Evolutionary conservation across 345 rosid genomes (phyloP), one percentile per base, ranked within the genome.

Genomic region (Salix caprea): DNA sequence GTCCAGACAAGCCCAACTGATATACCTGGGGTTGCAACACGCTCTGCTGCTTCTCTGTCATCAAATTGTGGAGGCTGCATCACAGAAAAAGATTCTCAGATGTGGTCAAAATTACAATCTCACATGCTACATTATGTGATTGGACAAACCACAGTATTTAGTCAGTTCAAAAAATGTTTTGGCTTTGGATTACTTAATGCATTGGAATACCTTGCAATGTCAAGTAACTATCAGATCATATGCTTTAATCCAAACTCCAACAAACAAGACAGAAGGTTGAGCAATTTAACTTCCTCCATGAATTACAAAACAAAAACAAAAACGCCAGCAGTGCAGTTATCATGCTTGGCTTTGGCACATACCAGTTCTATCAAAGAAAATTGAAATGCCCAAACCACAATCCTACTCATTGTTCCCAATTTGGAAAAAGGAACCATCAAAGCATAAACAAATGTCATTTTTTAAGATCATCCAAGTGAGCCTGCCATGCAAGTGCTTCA

Each of bases 1-100:
- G 99, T 96, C 99, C 99, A 96, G 42, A 96, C 99, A 70, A 96
- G 97, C 76, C 99, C 99, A 71, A 96, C 97, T 4, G 97, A 91
- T 74, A 89, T 88, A 46, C 99, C 99, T 36, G 99, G 98, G 82
- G 87, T 77, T 37, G 94, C 94, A 79, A 96, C 97, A n/a, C 99
- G 90, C 58, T 96, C 97, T 73, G 94, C 97, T 70, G 97, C 93
- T 90, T 96, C 98, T 74, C 67, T 88, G 76, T 96, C 98, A 87
- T 93, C 97, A 83, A 84, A 96, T 77, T 85, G 86, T 69, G 99
- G 99, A 79, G 99, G 98, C 99, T 96, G 91, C 88, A 89, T 76
- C 44, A 74, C 66, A 75, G 67, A 50, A 30, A 70, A 79, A 73
- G 26, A 70, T 14, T 75, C 7, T 77, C 15, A 70, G 54, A 56